Evolutionary conservation across 2,329 filamentous ascomycete species (phyloP).

Genomic region (Fusarium nisikadoi): DNA sequence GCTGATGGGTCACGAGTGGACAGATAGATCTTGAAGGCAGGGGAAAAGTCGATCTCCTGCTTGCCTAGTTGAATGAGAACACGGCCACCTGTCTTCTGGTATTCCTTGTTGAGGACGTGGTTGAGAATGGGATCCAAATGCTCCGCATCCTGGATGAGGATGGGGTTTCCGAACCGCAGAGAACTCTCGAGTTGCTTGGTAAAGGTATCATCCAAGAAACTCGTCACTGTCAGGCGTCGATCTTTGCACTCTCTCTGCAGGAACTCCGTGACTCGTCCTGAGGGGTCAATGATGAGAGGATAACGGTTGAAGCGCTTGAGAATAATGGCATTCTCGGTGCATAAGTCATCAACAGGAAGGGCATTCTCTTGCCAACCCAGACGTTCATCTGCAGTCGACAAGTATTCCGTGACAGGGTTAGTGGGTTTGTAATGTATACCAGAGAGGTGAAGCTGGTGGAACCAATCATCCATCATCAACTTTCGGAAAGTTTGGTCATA

Average conservation of each 20-base stretch:
- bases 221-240: slow-evolving; percentile 92
- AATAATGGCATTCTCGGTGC: slow-evolving; percentile 98
- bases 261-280: slow-evolving; percentile 93
- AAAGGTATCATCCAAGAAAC: slow-evolving; percentile 97
- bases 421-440: slow-evolving; percentile 92
- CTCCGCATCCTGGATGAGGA: slow-evolving; percentile 97
- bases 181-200: slow-evolving; percentile 98
- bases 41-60: slow-evolving; percentile 99
- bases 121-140: slow-evolving; percentile 97
- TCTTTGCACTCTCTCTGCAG: slow-evolving; percentile 94
- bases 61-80: slow-evolving; percentile 98
- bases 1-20: slow-evolving; percentile 97
- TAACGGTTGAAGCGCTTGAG: slow-evolving; percentile 98
- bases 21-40: slow-evolving; percentile 92
- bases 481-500: slow-evolving; percentile 99
- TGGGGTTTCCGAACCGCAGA: slow-evolving; percentile 96
- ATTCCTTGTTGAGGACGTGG: slow-evolving; percentile 98
- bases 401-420: slow-evolving; percentile 94
- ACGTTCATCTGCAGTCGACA: slow-evolving; percentile 95
- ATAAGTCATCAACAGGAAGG: slow-evolving; percentile 94
- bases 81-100: slow-evolving; percentile 97
- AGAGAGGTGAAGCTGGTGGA: slow-evolving; percentile 91
- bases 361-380: slow-evolving; percentile 95
- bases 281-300: slow-evolving; percentile 97
- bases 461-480: slow-evolving; percentile 97